Percentiles rank a stretch among this genome's conserved stretches.
Evolutionary conservation across 192 early-diverging fungal species (phyloP).

Genomic region (Backusella psychrophila): DNA sequence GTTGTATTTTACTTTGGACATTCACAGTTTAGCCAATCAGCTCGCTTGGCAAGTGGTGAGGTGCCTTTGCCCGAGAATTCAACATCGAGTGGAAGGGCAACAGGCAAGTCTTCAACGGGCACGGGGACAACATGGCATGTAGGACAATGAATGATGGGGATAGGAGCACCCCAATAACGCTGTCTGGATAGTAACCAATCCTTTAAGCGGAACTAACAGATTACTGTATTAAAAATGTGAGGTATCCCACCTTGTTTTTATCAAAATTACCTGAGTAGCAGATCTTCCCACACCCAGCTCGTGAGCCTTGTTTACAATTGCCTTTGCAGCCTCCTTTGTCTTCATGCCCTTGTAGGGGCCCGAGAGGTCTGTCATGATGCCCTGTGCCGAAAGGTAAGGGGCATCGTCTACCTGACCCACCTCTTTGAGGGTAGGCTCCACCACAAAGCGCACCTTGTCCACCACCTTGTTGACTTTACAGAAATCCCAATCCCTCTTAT

Average conservation of each 20-base stretch:
- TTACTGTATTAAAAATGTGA: too few relatives aligned
- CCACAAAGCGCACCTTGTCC: slow-evolving; percentile 47
- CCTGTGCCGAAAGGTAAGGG: slow-evolving; percentile 46
- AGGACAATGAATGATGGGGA: slow-evolving; percentile 89
- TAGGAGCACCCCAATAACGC: slow-evolving; percentile 95
- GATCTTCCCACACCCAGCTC: slow-evolving; percentile 45
- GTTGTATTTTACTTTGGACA: slow-evolving; percentile 64
- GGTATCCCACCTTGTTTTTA: too few relatives aligned
- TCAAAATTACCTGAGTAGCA: slow-evolving; percentile 28
- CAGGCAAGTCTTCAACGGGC: slow-evolving; percentile 75
- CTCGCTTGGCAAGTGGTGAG: slow-evolving; percentile 60
- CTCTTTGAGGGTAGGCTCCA: slow-evolving; percentile 34
- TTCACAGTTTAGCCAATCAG: slow-evolving; percentile 71
- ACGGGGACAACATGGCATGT: slow-evolving; percentile 85
- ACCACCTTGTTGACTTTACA: slow-evolving; percentile 50
- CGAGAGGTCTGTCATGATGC: slow-evolving; percentile 52
- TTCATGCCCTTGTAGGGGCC: slow-evolving; percentile 62
- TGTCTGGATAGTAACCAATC: slow-evolving; percentile 97
- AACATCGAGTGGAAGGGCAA: slow-evolving; percentile 61
- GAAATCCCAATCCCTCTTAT: slow-evolving; percentile 73
- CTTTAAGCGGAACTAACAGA: slow-evolving; percentile 70
- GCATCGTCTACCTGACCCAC: neutral
- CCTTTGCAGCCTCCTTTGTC: slow-evolving; percentile 52
- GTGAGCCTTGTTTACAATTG: slow-evolving; percentile 49
- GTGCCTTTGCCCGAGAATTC: slow-evolving; percentile 63